phyloP scores from a whole-genome alignment of 2,329 filamentous ascomycete species.

The Albifimbria verrucaria region DNA sequence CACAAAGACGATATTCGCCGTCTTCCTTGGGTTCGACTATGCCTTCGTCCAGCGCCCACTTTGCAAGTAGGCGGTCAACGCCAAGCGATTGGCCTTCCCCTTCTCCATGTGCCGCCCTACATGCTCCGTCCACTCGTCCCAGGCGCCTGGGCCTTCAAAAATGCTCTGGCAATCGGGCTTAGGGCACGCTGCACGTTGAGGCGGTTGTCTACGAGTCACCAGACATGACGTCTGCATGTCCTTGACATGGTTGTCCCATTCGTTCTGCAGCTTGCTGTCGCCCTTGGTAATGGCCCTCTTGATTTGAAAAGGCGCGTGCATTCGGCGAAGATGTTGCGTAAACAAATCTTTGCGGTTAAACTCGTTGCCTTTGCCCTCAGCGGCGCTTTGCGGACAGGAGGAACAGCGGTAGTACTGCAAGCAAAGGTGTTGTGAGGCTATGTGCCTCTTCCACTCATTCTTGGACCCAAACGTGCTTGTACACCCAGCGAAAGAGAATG shows the following conservation, averaged over 20 bases:
- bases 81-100: conserved; percentile 56
- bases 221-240: conserved; percentile 74
- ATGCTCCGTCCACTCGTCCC: conserved; percentile 92
- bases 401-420: conserved; percentile 64
- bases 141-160: conserved; percentile 71
- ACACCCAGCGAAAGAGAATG: conserved; percentile 82
- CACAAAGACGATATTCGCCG: conserved; percentile 52
- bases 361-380: conserved; percentile 59
- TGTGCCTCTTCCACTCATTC: conserved; percentile 97
- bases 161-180: conserved; percentile 66
- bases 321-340: conserved; percentile 87
- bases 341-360: conserved; percentile 97
- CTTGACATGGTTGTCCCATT: conserved; percentile 65
- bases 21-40: conserved; percentile 58
- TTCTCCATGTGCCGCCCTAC: conserved; percentile 87
- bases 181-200: conserved; percentile 67
- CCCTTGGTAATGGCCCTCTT: conserved; percentile 55
- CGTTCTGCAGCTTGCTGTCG: conserved; percentile 55
- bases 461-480: conserved; percentile 82
- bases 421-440: conserved; percentile 83
- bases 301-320: conserved; percentile 75
- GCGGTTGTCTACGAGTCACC: conserved; percentile 64
- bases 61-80: conserved; percentile 54
- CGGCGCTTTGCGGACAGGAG: conserved; percentile 50
- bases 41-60: conserved; percentile 61